These are phyloP conservation scores for Chlamydomonas sp. DNA, from an alignment of 139 green algal genomes.

Conservation along the genomic window DNA sequence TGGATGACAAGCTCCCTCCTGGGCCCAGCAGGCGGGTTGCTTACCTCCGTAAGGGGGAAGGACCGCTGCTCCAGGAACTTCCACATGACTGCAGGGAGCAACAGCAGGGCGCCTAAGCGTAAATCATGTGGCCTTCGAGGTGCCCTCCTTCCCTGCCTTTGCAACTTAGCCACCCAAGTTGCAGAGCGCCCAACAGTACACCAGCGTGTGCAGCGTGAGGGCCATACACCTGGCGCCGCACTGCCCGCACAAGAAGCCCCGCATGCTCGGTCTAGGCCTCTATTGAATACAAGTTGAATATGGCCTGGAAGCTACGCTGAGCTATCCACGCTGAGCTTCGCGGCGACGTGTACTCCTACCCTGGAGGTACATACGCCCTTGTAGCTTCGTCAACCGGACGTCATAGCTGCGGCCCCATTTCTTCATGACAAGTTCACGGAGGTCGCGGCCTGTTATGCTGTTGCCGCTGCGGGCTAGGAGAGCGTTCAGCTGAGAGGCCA, in stretches of 20 bases:
- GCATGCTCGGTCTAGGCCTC: background rate
- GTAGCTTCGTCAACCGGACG: conserved; percentile 27
- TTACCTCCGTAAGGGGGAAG: conserved; percentile 36
- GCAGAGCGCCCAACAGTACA: background rate
- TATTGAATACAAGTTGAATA: background rate
- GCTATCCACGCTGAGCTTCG: background rate
- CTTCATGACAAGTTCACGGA: conserved; percentile 32
- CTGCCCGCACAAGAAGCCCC: background rate
- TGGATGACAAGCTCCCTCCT: too few relatives aligned
- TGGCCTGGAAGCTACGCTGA: background rate
- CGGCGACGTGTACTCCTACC: background rate
- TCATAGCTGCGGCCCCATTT: conserved; percentile 52
- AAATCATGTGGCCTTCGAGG: background rate
- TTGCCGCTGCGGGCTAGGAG: conserved; percentile 4
- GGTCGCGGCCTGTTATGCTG: conserved; percentile 34
- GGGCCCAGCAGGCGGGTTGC: too few relatives aligned
- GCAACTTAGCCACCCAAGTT: background rate
- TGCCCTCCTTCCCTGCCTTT: background rate
- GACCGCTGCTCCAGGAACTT: conserved; percentile 49
- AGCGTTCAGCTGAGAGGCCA: conserved; percentile 22
- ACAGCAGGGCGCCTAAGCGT: background rate
- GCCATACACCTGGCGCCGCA: background rate
- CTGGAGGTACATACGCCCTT: conserved; percentile 45
- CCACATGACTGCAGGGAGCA: conserved; percentile 25
- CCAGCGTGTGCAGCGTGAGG: background rate